Evolutionary conservation across 2,329 filamentous ascomycete genomes (phyloP), one percentile per base, ranked within the genome.

Genomic region (Hypoxylon sp.): DNA sequence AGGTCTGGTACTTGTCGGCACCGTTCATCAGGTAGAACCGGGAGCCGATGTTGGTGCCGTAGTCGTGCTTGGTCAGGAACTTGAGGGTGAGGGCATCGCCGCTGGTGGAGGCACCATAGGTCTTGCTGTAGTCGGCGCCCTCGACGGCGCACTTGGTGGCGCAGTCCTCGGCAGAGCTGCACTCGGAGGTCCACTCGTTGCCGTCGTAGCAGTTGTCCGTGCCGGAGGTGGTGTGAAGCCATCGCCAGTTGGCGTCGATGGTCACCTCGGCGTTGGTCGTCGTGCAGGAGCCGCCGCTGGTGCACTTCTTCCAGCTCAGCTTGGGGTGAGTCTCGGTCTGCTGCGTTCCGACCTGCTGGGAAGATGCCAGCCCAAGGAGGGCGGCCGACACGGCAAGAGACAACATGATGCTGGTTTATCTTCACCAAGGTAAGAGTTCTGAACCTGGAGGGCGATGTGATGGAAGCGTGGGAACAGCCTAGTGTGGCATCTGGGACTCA

Each of bases 11-110:
- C 62, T 82, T 83, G 65, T 78, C 80, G 46, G 85, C 84, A 53
- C 82, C 80, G 68, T 82, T 81, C 79, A 90, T 83, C 52, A 90
- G 80, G 76, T 89, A 90, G 61, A 88, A 77, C 67, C 87, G 83
- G 20, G 85, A 78, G 30, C 78, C 79, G 48, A 81, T 73, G 65
- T 81, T 81, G 59, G 74, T 77, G 22, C 72, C 75, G 74, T 79
- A 80, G 16, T 76, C 74, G 73, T 81, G 78, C 73, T 83, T 81
- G 65, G 84, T 85, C 64, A 85, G 78, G 71, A 86, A 85, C 74
- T 82, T 83, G 62, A 86, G 77, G 52, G 78, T 83, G 60, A 87
- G 75, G 42, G 82, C 78, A 68, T 81, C 80, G 68, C 80, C 80
- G 67, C 77, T 79, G 38, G 84, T 78, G 8, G 79, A 80, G 70